Percentiles rank a stretch among this genome's conserved stretches.
Conservation (phyloP, 306 rosid species). For the Echinosophora koreensis region DNA sequence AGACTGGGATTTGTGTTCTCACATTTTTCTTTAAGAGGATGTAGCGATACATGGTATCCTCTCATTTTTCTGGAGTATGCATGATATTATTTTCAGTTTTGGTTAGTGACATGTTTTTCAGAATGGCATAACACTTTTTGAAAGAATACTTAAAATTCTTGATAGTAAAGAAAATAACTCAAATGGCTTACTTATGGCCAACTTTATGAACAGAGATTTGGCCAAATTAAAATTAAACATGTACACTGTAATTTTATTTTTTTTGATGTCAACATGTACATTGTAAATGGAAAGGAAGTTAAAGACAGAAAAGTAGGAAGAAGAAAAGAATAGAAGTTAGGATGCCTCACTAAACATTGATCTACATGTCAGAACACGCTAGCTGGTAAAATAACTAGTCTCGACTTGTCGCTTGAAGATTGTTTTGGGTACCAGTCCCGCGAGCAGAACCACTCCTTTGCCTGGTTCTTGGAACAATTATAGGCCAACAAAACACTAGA, state of each 20-base stretch:
- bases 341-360: slow-evolving; percentile 37
- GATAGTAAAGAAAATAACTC: background rate
- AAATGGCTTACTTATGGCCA: background rate
- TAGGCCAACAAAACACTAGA: slow-evolving; percentile 75
- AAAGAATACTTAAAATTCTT: background rate
- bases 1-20: too few relatives aligned
- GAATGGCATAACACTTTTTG: background rate
- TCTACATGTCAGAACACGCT: slow-evolving; percentile 37
- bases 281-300: slow-evolving; percentile 26
- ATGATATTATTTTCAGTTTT: background rate
- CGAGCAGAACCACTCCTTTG: slow-evolving; percentile 55
- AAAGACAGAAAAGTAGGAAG: background rate
- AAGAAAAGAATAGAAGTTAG: slow-evolving; percentile 30
- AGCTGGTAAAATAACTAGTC: slow-evolving; percentile 31
- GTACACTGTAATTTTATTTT: slow-evolving; percentile 18
- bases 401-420: slow-evolving; percentile 41
- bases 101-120: background rate
- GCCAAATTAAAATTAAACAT: slow-evolving; percentile 19
- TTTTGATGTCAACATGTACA: slow-evolving; percentile 36
- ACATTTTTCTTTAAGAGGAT: too few relatives aligned
- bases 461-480: slow-evolving; percentile 68
- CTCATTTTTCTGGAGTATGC: too few relatives aligned
- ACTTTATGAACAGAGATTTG: background rate
- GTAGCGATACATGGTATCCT: too few relatives aligned
- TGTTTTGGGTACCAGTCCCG: slow-evolving; percentile 38